Percentiles rank a stretch among this genome's conserved stretches.
Conservation (phyloP, 768 basidiomycete species). For the Pholiota molesta region DNA sequence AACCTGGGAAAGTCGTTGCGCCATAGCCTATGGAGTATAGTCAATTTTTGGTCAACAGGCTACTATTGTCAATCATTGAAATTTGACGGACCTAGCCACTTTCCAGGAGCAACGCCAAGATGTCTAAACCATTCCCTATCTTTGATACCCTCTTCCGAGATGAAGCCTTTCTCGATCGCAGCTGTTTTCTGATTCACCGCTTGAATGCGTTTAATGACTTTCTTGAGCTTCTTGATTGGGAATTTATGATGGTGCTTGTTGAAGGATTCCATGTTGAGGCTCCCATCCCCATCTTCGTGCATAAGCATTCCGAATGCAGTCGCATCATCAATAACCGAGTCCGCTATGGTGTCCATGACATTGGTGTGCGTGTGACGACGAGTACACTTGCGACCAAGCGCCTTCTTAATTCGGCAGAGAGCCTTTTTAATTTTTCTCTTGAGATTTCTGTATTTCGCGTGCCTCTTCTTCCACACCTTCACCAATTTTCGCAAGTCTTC, state of each 20-base stretch:
- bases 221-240: conserved; percentile 14
- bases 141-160: conserved; percentile 75
- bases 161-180: conserved; percentile 79
- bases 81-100: conserved; percentile 67
- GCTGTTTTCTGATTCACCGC: conserved; percentile 65
- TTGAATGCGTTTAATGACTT: conserved; percentile 52
- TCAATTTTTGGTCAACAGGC: not conserved
- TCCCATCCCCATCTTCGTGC: conserved; percentile 17
- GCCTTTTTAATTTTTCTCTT: conserved; percentile 7
- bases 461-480: conserved; percentile 30
- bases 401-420: conserved; percentile 17
- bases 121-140: conserved; percentile 87
- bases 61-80: conserved; percentile 4
- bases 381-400: conserved; percentile 17
- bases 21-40: conserved; percentile 61
- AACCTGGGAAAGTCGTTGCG: conserved; percentile 80
- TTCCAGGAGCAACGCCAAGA: conserved; percentile 84
- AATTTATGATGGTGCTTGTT: conserved; percentile 15
- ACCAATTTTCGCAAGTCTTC: conserved; percentile 48
- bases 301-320: conserved; percentile 19
- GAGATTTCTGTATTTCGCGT: conserved; percentile 14
- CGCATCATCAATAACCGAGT: conserved; percentile 11
- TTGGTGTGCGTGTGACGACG: conserved; percentile 9
- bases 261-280: not conserved
- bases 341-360: not conserved